Conservation (phyloP, 2,329 filamentous ascomycete genomes). For the Colletotrichum brevisporum region DNA sequence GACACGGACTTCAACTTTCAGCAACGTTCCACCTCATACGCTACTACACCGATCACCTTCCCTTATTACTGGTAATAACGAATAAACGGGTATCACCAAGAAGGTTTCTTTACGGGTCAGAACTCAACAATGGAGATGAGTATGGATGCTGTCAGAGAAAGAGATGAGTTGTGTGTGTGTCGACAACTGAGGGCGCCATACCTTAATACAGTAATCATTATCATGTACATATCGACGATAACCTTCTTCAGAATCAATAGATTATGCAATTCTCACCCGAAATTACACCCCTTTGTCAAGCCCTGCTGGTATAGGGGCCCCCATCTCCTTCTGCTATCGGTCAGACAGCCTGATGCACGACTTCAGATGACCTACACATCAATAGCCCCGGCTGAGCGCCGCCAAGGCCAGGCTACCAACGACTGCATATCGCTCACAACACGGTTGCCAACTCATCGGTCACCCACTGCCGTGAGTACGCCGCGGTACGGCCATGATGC, state of each 20-base stretch:
- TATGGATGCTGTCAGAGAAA: neutral
- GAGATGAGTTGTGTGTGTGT: slow-evolving; percentile 11
- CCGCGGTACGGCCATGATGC: slow-evolving; percentile 34
- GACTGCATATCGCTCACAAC: too few species aligned
- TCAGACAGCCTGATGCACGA: slow-evolving; percentile 2
- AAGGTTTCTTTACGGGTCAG: too few species aligned
- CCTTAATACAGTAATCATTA: slow-evolving; percentile 57
- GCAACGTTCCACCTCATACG: too few species aligned
- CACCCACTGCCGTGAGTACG: too few species aligned
- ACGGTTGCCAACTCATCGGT: too few species aligned
- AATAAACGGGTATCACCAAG: too few species aligned
- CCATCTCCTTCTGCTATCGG: neutral
- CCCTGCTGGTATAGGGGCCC: neutral
- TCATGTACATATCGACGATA: slow-evolving; percentile 65
- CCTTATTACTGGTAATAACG: too few species aligned
- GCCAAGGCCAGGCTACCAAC: too few species aligned
- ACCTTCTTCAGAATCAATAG: slow-evolving; percentile 60
- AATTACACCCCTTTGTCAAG: slow-evolving; percentile 56
- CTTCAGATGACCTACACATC: too few species aligned
- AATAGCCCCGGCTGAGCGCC: too few species aligned
- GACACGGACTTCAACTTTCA: too few species aligned
- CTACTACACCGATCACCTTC: too few species aligned
- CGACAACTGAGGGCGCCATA: slow-evolving; percentile 11
- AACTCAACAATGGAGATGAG: neutral
- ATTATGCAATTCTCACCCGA: slow-evolving; percentile 65